A percentile compares a stretch with the other conserved stretches of the same genome.
phyloP scores from a whole-genome alignment of 1,284 basidiomycete species.

The Athelia sp. region DNA sequence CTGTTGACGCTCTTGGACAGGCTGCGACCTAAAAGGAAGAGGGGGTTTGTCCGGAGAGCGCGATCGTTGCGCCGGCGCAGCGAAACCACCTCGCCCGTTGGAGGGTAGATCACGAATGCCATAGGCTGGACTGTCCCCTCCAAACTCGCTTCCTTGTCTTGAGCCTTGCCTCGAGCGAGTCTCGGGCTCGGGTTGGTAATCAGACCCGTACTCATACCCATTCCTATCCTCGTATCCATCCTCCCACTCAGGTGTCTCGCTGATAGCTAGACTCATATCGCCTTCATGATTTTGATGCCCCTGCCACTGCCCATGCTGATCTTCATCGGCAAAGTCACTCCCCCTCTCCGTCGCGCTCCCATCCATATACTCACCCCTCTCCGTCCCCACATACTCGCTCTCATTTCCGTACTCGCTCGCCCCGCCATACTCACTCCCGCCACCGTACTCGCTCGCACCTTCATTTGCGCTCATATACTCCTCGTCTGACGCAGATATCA shows the following conservation, averaged over 20 bases:
- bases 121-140: conserved; percentile 21
- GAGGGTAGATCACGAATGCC: conserved; percentile 19
- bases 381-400: too few species aligned
- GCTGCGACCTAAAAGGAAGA: neutral
- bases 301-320: too few species aligned
- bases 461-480: too few species aligned
- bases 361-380: too few species aligned
- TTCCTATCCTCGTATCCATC: neutral
- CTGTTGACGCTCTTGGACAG: neutral
- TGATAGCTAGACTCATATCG: too few species aligned
- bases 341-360: too few species aligned
- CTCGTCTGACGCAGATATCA: too few species aligned
- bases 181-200: conserved; percentile 1
- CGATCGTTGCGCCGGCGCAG: neutral
- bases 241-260: neutral
- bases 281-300: too few species aligned
- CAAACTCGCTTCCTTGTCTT: neutral
- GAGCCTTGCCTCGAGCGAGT: neutral
- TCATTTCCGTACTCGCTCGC: too few species aligned
- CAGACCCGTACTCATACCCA: neutral
- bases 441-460: too few species aligned
- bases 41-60: neutral
- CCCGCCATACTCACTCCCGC: too few species aligned
- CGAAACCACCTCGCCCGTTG: neutral
- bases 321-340: too few species aligned